Base-by-base conservation (phyloP, 2,329 filamentous ascomycete species). In the Fonsecaea monophora region DNA sequence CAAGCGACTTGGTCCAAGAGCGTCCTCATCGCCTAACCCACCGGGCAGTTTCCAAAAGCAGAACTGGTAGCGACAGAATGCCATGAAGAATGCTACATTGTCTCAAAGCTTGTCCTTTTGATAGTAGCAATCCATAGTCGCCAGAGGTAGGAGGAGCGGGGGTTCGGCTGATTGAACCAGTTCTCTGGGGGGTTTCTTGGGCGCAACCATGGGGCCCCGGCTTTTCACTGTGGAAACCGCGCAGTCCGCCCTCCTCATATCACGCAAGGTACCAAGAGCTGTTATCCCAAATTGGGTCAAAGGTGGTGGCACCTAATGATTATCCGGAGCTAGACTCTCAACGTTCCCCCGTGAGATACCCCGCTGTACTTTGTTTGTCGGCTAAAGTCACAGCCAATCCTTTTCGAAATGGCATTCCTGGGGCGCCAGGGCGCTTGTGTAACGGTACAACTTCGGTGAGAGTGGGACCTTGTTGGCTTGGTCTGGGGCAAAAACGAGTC, bases 31-130 rank as follows among this genome's bases (percentile, higher is more conserved):
- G 21, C 25, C 1, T 2, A 10, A 50, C 25, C 45, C 45, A 30
- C 45, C 45, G 45, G 45, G 45, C 45, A 25, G 18, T 50, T 50
- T 50, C 45, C 45, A 10, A 25, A 50, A 50, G 10, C 18, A 50
- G 45, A 50, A 7, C 10, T 50, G 9, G 21, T 12, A 18, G 40
- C 38, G 15, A 50, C 3, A 50, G 25, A 25, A 6, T 3, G 10
- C 40, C 13, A n/a, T 15, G 40, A n/a, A 15, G 25, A 25, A 50
- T 50, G 21, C 45, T 18, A 50, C 45, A 8, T 50, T 50, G 9
- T 30, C 18, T 50, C 10, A 21, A 21, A 30, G 8, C 40, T 45
- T 45, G 15, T 3, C 15, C 15, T 45, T 13, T 42, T 15, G 38
- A 42, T 32, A 42, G 13, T 15, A 15, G 15, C 38, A 42, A 42